Evolutionary conservation across 1,139 yeast genomes (phyloP).

Genomic region (Sugiyamaella japonica): DNA sequence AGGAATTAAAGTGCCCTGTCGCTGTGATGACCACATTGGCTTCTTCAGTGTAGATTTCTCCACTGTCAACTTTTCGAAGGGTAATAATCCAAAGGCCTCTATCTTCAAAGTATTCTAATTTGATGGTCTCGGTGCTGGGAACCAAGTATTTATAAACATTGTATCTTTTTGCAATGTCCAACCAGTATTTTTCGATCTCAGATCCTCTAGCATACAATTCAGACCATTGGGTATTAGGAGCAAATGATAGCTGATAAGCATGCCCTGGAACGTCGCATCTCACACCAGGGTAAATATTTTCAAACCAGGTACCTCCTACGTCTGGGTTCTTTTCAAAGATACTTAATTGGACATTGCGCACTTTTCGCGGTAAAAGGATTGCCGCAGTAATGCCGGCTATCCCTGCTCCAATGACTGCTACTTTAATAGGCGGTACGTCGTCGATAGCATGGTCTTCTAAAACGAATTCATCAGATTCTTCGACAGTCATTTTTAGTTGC

Average conservation of each 20-base stretch:
- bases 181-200: constrained; percentile 32
- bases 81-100: constrained; percentile 29
- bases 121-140: constrained; percentile 23
- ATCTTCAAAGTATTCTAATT: constrained; percentile 29
- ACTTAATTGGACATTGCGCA: constrained; percentile 31
- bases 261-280: constrained; percentile 36
- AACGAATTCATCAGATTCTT: neutral
- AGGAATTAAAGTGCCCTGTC: constrained; percentile 31
- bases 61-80: constrained; percentile 14
- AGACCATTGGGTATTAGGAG: constrained; percentile 35
- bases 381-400: constrained; percentile 45
- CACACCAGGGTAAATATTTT: constrained; percentile 34
- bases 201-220: constrained; percentile 29
- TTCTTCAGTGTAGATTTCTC: constrained; percentile 22
- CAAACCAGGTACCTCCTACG: constrained; percentile 44
- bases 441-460: constrained; percentile 34
- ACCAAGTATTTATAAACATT: constrained; percentile 26
- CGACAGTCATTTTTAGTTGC: neutral
- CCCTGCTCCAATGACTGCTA: constrained; percentile 51
- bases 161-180: constrained; percentile 31
- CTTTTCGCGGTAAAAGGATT: constrained; percentile 16
- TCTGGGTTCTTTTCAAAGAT: constrained; percentile 48
- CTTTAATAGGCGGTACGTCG: constrained; percentile 40
- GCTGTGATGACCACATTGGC: constrained; percentile 30
- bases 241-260: constrained; percentile 34